These are phyloP conservation scores for Isochrysis galbana DNA, from an alignment of 78 protist species.

Conservation along the genomic window DNA sequence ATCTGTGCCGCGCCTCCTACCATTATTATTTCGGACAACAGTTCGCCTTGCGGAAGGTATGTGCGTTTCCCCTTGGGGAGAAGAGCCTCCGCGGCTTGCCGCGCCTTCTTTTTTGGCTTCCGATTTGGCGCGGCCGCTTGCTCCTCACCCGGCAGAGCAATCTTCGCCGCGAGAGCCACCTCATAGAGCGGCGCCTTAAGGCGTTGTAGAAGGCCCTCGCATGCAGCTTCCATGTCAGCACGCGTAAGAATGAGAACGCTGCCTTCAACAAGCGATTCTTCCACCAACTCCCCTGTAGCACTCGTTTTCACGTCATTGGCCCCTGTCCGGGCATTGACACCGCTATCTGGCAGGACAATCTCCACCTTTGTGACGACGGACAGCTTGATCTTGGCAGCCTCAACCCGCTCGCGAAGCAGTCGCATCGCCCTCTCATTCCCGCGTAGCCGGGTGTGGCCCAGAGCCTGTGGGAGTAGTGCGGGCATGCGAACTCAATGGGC, in stretches of 20 bases:
- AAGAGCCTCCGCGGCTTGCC: not conserved
- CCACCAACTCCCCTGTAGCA: not conserved
- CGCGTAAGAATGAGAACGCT: not conserved
- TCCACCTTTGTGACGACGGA: not conserved
- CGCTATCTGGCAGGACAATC: not conserved
- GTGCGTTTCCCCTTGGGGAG: not conserved
- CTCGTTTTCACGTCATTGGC: not conserved
- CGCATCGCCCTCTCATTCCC: not conserved
- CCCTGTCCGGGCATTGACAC: not conserved
- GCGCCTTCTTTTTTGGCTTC: not conserved
- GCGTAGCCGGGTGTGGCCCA: not conserved
- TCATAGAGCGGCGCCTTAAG: not conserved
- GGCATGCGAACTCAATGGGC: not conserved
- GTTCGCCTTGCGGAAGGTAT: not conserved
- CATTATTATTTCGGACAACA: not conserved
- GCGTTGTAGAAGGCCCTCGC: not conserved
- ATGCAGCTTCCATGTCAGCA: not conserved
- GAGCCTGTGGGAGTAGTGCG: not conserved
- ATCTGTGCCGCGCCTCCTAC: not conserved
- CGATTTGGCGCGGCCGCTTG: not conserved
- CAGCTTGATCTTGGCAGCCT: not conserved
- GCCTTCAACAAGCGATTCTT: too few relatives aligned
- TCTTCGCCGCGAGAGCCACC: not conserved
- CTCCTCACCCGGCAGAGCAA: not conserved
- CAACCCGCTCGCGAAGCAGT: constrained; percentile 47